A percentile compares a stretch with the other conserved stretches of the same genome.
phyloP scores from a whole-genome alignment of 139 green algal genomes.

The Volvox reticuliferus region DNA sequence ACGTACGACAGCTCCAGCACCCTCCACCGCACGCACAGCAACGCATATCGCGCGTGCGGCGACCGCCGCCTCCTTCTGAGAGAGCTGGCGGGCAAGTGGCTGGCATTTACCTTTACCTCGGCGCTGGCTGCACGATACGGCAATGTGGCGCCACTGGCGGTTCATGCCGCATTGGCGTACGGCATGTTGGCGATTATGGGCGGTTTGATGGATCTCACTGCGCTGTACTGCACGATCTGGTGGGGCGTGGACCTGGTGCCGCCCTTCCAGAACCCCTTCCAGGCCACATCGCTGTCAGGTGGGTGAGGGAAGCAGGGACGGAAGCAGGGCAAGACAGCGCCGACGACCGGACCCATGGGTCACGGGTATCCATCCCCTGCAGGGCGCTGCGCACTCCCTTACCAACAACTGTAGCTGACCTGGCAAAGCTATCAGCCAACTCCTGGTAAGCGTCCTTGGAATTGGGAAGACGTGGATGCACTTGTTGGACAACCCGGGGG shows the following conservation, averaged over 20 bases:
- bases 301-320: not conserved
- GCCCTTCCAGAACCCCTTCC: slow-evolving; percentile 26
- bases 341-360: too few species aligned
- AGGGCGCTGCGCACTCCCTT: too few species aligned
- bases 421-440: too few species aligned
- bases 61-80: not conserved
- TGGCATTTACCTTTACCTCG: not conserved
- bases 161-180: slow-evolving; percentile 17
- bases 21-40: not conserved
- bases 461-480: too few species aligned
- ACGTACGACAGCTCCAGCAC: not conserved
- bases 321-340: not conserved
- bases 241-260: slow-evolving; percentile 35
- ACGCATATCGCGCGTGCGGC: not conserved
- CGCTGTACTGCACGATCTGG: not conserved
- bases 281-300: slow-evolving; percentile 39
- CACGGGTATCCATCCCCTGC: too few species aligned
- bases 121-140: not conserved
- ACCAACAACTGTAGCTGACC: too few species aligned
- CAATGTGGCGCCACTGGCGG: not conserved
- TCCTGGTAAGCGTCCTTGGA: too few species aligned
- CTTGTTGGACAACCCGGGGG: too few species aligned
- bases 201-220: slow-evolving; percentile 31
- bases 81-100: slow-evolving; percentile 22
- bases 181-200: slow-evolving; percentile 41